Conservation (phyloP, 768 basidiomycete genomes). For the Lentinula detonsa region DNA sequence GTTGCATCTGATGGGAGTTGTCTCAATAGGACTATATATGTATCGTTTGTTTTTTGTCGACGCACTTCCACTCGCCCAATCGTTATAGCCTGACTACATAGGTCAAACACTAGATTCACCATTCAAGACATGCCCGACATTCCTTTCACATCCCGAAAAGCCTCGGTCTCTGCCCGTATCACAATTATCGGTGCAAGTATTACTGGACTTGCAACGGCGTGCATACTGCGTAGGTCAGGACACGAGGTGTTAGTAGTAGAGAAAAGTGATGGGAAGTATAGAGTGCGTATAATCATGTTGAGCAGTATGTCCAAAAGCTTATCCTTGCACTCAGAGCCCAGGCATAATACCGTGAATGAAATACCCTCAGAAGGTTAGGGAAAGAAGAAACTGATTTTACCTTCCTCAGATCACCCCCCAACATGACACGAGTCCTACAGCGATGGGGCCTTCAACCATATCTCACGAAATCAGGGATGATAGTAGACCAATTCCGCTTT, state of each 20-base stretch:
- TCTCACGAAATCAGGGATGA: constrained; percentile 30
- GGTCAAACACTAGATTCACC: not conserved
- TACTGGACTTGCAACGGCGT: constrained; percentile 51
- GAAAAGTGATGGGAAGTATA: constrained; percentile 33
- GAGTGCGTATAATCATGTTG: constrained; percentile 21
- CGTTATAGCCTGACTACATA: not conserved
- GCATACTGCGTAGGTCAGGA: constrained; percentile 47
- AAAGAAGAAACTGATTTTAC: not conserved
- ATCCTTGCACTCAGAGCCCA: constrained; percentile 20
- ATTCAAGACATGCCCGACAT: constrained; percentile 22
- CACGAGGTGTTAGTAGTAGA: constrained; percentile 59
- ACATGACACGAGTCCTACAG: constrained; percentile 48
- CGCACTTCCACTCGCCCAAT: not conserved
- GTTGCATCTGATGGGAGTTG: constrained; percentile 2
- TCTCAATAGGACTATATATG: not conserved
- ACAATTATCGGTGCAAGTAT: constrained; percentile 43
- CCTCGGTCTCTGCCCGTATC: constrained; percentile 25
- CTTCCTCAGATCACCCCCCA: constrained; percentile 37
- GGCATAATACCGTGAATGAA: constrained; percentile 34
- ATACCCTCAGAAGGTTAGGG: not conserved
- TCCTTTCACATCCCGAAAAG: constrained; percentile 16
- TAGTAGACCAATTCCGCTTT: constrained; percentile 25
- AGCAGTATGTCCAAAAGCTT: not conserved
- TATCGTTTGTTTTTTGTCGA: constrained; percentile 7
- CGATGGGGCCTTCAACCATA: constrained; percentile 48